Conservation (phyloP, 345 rosid species). For the Ceriops tagal region DNA sequence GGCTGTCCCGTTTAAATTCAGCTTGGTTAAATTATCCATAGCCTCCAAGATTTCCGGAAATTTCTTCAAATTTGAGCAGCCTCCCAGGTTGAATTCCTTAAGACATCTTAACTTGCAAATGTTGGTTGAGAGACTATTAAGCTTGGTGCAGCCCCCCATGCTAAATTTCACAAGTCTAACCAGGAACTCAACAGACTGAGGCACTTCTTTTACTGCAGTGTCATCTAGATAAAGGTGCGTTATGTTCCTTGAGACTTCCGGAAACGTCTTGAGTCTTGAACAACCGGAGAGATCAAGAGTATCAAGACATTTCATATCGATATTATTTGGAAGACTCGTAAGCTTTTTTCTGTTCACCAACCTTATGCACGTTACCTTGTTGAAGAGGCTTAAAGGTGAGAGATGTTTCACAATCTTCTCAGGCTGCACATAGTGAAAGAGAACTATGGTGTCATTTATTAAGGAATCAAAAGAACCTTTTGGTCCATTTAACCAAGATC, state of each 20-base stretch:
- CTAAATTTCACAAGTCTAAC: constrained; percentile 6
- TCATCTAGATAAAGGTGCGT: background rate
- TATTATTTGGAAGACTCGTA: constrained; percentile 4
- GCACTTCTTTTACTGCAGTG: constrained; percentile 10
- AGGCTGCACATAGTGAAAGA: no score
- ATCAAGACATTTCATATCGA: constrained; percentile 6
- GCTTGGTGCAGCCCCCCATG: constrained; percentile 11
- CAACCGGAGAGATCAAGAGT: constrained; percentile 14
- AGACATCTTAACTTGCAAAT: constrained; percentile 3
- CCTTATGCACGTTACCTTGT: background rate
- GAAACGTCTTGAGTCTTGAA: constrained; percentile 1
- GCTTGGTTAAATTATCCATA: background rate
- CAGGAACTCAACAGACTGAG: constrained; percentile 1
- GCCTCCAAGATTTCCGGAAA: constrained; percentile 3
- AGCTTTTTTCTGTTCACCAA: background rate
- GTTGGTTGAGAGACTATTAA: constrained; percentile 4
- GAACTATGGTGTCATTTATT: no score
- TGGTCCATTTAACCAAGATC: background rate
- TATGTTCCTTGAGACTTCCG: background rate
- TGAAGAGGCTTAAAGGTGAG: no score
- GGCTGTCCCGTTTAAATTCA: background rate
- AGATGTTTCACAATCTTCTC: no score
- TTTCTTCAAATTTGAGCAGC: constrained; percentile 11
- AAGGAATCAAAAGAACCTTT: no score
- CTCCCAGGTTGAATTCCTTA: constrained; percentile 4